These are phyloP conservation scores for Geoglossum glabrum DNA, from an alignment of 495 filamentous ascomycete species.

Conservation along the genomic window DNA sequence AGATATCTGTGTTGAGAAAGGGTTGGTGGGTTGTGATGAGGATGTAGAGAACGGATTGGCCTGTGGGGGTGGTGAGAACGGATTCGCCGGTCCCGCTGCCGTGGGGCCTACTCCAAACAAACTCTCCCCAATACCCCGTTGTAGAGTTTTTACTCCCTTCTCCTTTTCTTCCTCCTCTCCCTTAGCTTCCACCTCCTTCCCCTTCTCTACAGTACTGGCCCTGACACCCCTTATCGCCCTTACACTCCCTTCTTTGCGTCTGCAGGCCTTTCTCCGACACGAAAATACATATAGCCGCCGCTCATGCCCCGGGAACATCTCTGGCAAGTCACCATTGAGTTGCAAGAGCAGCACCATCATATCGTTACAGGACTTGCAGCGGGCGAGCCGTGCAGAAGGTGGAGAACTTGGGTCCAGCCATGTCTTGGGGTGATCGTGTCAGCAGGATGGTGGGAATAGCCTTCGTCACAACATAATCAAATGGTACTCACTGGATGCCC, in stretches of 20 bases:
- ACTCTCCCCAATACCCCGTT: slow-evolving; percentile 22
- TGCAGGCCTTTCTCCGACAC: slow-evolving; percentile 61
- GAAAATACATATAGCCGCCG: slow-evolving; percentile 67
- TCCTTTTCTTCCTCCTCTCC: slow-evolving; percentile 5
- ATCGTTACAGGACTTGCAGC: slow-evolving; percentile 75
- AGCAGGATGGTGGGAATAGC: background rate
- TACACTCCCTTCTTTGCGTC: slow-evolving; percentile 63
- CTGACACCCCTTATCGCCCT: slow-evolving; percentile 46
- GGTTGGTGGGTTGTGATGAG: slow-evolving; percentile 19
- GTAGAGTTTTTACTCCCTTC: background rate
- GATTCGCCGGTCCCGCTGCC: slow-evolving; percentile 15
- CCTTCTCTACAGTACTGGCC: slow-evolving; percentile 21
- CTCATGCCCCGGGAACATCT: slow-evolving; percentile 68
- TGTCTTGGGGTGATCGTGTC: slow-evolving; percentile 28
- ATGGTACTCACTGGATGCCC: slow-evolving; percentile 70
- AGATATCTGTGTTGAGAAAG: slow-evolving; percentile 14
- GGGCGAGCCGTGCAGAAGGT: slow-evolving; percentile 60
- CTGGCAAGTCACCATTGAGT: slow-evolving; percentile 76
- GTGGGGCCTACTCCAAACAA: slow-evolving; percentile 26
- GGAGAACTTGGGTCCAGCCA: slow-evolving; percentile 53
- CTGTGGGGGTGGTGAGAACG: slow-evolving; percentile 23
- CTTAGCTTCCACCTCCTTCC: slow-evolving; percentile 13
- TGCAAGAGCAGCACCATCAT: slow-evolving; percentile 74
- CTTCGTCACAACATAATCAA: background rate
- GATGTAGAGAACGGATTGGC: slow-evolving; percentile 27